phyloP scores from a whole-genome alignment of 495 filamentous ascomycete species.

The Geoglossum glabrum region DNA sequence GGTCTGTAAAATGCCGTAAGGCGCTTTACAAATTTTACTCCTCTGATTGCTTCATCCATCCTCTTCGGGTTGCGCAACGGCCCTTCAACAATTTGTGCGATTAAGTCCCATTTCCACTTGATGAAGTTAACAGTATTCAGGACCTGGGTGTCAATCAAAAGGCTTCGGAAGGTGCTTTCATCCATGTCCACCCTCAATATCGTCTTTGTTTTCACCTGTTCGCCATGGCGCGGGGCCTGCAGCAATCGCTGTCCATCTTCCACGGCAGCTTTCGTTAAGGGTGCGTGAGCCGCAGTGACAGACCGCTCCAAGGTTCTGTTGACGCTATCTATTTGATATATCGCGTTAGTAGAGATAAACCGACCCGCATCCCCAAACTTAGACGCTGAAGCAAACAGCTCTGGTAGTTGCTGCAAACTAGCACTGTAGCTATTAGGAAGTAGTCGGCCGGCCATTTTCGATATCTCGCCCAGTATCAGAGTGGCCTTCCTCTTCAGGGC shows the following conservation, averaged over 20 bases:
- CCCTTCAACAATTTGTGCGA: conserved; percentile 79
- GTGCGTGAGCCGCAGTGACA: neutral
- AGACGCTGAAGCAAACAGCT: conserved; percentile 55
- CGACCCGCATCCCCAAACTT: conserved; percentile 48
- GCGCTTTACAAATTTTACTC: conserved; percentile 84
- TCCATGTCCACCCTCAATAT: conserved; percentile 49
- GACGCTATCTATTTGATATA: conserved; percentile 95
- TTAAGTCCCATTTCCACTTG: conserved; percentile 95
- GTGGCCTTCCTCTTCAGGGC: conserved; percentile 74
- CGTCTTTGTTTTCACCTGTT: neutral
- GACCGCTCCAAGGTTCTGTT: conserved; percentile 85
- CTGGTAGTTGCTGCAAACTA: conserved; percentile 64
- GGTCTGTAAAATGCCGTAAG: conserved; percentile 87
- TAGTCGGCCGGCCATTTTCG: conserved; percentile 71
- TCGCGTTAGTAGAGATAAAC: conserved; percentile 61
- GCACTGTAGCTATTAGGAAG: conserved; percentile 62
- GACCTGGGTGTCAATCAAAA: conserved; percentile 73
- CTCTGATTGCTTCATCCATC: conserved; percentile 84
- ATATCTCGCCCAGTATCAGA: conserved; percentile 68
- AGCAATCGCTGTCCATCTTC: neutral
- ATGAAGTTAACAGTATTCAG: conserved; percentile 64
- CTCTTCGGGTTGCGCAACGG: conserved; percentile 81
- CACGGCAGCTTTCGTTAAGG: neutral
- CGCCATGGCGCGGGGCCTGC: neutral
- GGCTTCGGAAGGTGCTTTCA: conserved; percentile 66